A percentile compares a stretch with the other conserved stretches of the same genome.
phyloP scores from a whole-genome alignment of 257 asterid genomes.

The Scutellaria barbata region DNA sequence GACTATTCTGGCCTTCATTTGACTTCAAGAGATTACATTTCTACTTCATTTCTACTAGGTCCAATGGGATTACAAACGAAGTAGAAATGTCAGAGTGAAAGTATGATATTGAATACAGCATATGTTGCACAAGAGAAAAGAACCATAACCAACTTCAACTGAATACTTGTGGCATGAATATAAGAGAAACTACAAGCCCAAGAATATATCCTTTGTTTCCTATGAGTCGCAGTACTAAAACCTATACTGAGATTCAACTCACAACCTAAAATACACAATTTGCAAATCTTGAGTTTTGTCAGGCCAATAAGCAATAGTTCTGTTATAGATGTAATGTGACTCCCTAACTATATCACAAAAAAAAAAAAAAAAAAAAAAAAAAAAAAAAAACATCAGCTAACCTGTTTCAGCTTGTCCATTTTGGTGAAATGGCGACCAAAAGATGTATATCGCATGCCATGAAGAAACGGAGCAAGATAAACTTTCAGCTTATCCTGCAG shows the following conservation, averaged over 20 bases:
- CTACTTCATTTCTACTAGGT: too few relatives aligned
- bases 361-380: constrained; percentile 27
- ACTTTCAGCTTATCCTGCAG: constrained; percentile 75
- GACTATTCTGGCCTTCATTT: not conserved
- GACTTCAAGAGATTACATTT: constrained; percentile 7
- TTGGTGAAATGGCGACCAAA: constrained; percentile 95
- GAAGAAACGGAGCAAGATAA: constrained; percentile 77
- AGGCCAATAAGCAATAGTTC: constrained; percentile 10
- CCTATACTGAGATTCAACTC: constrained; percentile 5
- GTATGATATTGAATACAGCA: not conserved
- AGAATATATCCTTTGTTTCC: not conserved
- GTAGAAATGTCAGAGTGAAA: not conserved
- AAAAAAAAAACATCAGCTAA: constrained; percentile 42
- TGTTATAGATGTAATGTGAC: not conserved
- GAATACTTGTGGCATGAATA: constrained; percentile 2
- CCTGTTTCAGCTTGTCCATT: constrained; percentile 77
- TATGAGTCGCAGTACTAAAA: not conserved
- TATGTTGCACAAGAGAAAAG: not conserved
- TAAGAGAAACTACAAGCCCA: constrained; percentile 10
- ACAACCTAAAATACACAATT: constrained; percentile 7
- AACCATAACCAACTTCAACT: not conserved
- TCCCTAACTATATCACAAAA: constrained; percentile 22
- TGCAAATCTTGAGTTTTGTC: constrained; percentile 6
- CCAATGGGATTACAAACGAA: not conserved
- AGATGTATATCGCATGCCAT: constrained; percentile 90